phyloP scores from a whole-genome alignment of 2,329 filamentous ascomycete genomes.

The Pseudogymnoascus sp. region DNA sequence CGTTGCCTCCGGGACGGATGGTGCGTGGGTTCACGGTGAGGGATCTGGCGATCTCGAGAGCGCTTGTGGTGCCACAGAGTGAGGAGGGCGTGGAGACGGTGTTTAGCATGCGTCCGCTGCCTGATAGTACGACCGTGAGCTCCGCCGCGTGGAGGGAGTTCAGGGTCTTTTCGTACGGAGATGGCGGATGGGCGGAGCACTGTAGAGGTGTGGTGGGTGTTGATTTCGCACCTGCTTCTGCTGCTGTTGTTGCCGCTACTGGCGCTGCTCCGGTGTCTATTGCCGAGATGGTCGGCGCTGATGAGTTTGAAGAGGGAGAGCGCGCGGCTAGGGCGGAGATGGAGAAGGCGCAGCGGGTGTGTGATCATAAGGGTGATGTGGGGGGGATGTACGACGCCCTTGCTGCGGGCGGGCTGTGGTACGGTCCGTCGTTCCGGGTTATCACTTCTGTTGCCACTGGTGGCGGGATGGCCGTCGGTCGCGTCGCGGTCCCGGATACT shows the following conservation, averaged over 20 bases:
- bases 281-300: background rate
- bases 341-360: slow-evolving; percentile 11
- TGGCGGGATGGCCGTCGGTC: slow-evolving; percentile 25
- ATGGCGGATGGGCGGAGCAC: slow-evolving; percentile 48
- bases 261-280: background rate
- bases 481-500: slow-evolving; percentile 36
- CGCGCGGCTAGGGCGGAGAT: slow-evolving; percentile 25
- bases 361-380: background rate
- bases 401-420: slow-evolving; percentile 37
- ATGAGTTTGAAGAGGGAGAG: slow-evolving; percentile 5
- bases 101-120: slow-evolving; percentile 35
- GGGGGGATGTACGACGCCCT: slow-evolving; percentile 38
- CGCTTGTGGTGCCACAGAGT: slow-evolving; percentile 37
- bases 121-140: slow-evolving; percentile 33
- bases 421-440: slow-evolving; percentile 44
- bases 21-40: slow-evolving; percentile 35
- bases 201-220: slow-evolving; percentile 42
- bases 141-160: slow-evolving; percentile 47
- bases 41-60: slow-evolving; percentile 37
- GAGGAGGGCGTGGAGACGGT: slow-evolving; percentile 37
- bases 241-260: slow-evolving; percentile 32
- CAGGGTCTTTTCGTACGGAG: slow-evolving; percentile 44
- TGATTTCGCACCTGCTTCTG: slow-evolving; percentile 26
- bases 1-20: slow-evolving; percentile 15
- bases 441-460: slow-evolving; percentile 37